Conservation (phyloP, 208 protist species). For the Wallacemonas collosoma region DNA sequence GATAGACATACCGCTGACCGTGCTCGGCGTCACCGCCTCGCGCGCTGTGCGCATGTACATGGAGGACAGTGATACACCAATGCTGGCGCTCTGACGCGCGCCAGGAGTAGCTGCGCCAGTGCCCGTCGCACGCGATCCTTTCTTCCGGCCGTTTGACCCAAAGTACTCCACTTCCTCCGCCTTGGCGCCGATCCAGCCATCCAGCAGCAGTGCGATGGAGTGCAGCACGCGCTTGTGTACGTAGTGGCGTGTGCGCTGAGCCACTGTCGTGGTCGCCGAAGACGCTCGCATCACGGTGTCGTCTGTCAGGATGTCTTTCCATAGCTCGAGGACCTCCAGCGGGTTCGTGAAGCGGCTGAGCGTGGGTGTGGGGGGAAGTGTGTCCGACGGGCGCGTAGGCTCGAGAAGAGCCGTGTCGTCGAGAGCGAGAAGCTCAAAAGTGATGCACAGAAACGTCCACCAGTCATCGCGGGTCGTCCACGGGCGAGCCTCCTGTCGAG, state of each 20-base stretch:
- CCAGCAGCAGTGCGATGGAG: conserved; percentile 48
- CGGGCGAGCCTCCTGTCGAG: conserved; percentile 33
- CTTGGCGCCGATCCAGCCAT: conserved; percentile 63
- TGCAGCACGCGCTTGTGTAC: conserved; percentile 65
- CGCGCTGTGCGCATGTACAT: conserved; percentile 41
- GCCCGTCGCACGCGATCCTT: conserved; percentile 23
- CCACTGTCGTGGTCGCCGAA: conserved; percentile 22
- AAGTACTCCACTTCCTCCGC: conserved; percentile 63
- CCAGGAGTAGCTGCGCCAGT: too few species aligned
- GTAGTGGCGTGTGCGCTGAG: conserved; percentile 38
- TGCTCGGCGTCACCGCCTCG: conserved; percentile 30
- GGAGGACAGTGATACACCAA: conserved; percentile 62
- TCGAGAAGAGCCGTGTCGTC: conserved; percentile 64
- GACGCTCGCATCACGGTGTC: conserved; percentile 1
- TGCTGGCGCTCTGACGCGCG: conserved; percentile 26
- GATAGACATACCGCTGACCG: conserved; percentile 19
- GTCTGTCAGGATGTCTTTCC: conserved; percentile 56
- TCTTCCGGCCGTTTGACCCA: conserved; percentile 43
- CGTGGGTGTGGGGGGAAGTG: conserved; percentile 44
- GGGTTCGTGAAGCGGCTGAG: conserved; percentile 55
- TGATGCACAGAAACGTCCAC: conserved; percentile 77
- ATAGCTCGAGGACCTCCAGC: conserved; percentile 59
- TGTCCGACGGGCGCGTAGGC: conserved; percentile 22
- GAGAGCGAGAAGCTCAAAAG: conserved; percentile 72
- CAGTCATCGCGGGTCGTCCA: conserved; percentile 87